phyloP scores from a whole-genome alignment of 345 rosid genomes.

The Gossypium bickii region DNA sequence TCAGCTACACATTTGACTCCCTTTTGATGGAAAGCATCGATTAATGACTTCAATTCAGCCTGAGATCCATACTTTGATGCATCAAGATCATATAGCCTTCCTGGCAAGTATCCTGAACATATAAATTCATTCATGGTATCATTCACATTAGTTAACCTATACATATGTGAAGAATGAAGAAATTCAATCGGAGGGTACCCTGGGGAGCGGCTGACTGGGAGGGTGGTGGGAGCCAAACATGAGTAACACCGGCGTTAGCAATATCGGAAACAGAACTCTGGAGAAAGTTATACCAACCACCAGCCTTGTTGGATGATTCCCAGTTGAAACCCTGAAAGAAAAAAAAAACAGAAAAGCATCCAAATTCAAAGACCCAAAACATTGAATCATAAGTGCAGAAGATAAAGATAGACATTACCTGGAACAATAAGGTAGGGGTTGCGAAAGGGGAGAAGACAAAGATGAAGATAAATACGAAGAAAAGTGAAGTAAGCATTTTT shows the following conservation, averaged over 20 bases:
- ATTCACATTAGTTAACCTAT: not conserved
- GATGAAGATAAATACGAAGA: conserved; percentile 31
- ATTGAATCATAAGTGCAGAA: not conserved
- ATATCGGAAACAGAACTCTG: conserved; percentile 49
- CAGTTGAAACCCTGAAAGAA: conserved; percentile 72
- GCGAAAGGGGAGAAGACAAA: conserved; percentile 31
- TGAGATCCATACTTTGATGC: conserved; percentile 68
- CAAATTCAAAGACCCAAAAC: not conserved
- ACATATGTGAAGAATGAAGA: not conserved
- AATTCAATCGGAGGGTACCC: conserved; percentile 30
- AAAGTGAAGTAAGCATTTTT: conserved; percentile 15
- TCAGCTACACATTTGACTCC: conserved; percentile 74
- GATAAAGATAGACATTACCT: conserved; percentile 29
- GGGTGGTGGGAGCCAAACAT: conserved; percentile 93
- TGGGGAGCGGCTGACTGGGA: conserved; percentile 63
- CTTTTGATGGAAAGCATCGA: conserved; percentile 40
- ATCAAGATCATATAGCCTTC: conserved; percentile 72
- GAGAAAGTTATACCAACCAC: conserved; percentile 79
- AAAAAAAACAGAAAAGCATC: not conserved
- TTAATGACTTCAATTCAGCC: conserved; percentile 47
- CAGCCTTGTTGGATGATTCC: conserved; percentile 63
- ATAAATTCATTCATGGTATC: not conserved
- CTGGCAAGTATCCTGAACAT: conserved; percentile 69
- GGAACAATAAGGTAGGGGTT: conserved; percentile 46
- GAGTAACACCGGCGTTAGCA: conserved; percentile 63